These are phyloP conservation scores for Ganoderma boninense DNA, from an alignment of 1,284 basidiomycete genomes.

Conservation along the genomic window DNA sequence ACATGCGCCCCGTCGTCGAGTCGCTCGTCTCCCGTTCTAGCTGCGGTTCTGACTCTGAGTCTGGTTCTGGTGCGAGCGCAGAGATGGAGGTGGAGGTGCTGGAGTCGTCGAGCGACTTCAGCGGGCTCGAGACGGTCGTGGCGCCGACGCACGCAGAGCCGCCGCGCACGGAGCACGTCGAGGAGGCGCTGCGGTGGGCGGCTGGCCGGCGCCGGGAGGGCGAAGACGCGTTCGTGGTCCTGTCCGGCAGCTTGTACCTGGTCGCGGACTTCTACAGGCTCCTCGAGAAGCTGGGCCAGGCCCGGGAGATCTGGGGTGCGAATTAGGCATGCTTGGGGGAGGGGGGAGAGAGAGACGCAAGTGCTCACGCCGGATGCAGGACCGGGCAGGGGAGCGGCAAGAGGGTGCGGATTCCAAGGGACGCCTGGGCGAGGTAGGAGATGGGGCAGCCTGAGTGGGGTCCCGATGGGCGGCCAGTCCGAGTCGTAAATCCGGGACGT, in stretches of 20 bases:
- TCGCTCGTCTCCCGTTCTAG: constrained; percentile 44
- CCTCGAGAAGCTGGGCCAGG: constrained; percentile 30
- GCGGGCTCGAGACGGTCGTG: not conserved
- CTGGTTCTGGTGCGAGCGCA: not conserved
- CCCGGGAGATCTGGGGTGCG: constrained; percentile 30
- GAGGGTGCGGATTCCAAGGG: not conserved
- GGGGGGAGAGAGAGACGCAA: not conserved
- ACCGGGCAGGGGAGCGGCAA: not conserved
- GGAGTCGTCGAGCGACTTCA: constrained; percentile 17
- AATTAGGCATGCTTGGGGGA: not conserved
- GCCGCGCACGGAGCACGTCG: constrained; percentile 38
- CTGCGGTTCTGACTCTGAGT: too few relatives aligned
- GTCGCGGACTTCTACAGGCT: constrained; percentile 89
- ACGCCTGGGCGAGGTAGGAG: not conserved
- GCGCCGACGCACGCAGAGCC: constrained; percentile 28
- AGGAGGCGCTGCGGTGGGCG: constrained; percentile 36
- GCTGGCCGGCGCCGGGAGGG: constrained; percentile 32
- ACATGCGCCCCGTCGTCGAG: constrained; percentile 55
- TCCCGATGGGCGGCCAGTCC: not conserved
- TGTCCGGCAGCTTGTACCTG: constrained; percentile 92
- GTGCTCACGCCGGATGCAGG: not conserved
- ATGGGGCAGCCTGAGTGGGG: not conserved
- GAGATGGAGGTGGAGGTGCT: constrained; percentile 46
- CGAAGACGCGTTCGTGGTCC: constrained; percentile 59
- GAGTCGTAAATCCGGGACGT: not conserved